These are phyloP conservation scores for Candida endomychidarum DNA, from an alignment of 805 yeast genomes.

Conservation along the genomic window DNA sequence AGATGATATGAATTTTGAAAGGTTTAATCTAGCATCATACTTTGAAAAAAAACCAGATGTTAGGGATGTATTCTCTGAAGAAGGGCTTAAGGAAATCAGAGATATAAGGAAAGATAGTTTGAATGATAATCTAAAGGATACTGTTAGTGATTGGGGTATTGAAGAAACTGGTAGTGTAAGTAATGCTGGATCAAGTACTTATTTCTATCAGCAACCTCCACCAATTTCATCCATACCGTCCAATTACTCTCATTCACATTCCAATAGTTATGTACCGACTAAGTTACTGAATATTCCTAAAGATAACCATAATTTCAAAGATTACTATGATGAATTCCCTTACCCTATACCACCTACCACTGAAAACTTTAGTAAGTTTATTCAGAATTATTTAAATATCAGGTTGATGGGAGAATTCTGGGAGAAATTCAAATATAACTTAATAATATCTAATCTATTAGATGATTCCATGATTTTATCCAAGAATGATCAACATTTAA, in stretches of 20 bases:
- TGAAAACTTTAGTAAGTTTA: slow-evolving; percentile 23
- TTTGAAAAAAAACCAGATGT: slow-evolving; percentile 9
- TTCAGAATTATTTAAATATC: slow-evolving; percentile 27
- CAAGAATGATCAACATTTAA: slow-evolving; percentile 37
- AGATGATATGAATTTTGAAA: slow-evolving; percentile 26
- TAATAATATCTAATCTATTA: slow-evolving; percentile 37
- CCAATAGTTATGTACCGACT: slow-evolving; percentile 1
- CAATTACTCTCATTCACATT: neutral
- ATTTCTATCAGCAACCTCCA: slow-evolving; percentile 3
- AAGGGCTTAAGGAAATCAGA: neutral
- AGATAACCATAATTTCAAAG: neutral
- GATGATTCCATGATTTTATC: slow-evolving; percentile 44
- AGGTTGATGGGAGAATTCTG: slow-evolving; percentile 22
- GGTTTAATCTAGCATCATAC: slow-evolving; percentile 27
- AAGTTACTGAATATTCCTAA: too few relatives aligned
- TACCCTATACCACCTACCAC: slow-evolving; percentile 18
- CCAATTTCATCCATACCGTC: slow-evolving; percentile 2
- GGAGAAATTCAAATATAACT: slow-evolving; percentile 43
- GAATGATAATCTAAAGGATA: slow-evolving; percentile 1
- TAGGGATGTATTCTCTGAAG: too few relatives aligned
- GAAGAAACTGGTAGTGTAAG: slow-evolving; percentile 19
- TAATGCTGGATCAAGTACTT: slow-evolving; percentile 2
- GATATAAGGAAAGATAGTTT: neutral
- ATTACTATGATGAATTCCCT: slow-evolving; percentile 12
- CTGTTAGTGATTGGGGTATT: slow-evolving; percentile 38